phyloP scores from a whole-genome alignment of 2,329 filamentous ascomycete species.

The Pseudogymnoascus sp. region DNA sequence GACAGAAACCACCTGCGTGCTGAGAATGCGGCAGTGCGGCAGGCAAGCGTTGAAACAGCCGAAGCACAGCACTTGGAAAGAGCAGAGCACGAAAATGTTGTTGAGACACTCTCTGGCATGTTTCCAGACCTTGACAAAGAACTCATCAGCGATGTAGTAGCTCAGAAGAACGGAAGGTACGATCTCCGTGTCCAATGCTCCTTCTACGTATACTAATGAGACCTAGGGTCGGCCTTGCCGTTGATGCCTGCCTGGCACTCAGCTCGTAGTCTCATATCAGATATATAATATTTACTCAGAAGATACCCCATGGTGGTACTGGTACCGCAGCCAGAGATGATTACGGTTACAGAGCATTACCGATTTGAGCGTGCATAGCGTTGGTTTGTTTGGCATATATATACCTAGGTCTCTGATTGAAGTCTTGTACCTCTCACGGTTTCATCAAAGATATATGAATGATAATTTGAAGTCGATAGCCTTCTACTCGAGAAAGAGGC shows the following conservation, averaged over 20 bases:
- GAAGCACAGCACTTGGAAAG: constrained; percentile 77
- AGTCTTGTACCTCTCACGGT: neutral
- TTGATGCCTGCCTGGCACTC: constrained; percentile 75
- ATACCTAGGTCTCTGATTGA: constrained; percentile 2
- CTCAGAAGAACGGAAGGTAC: constrained; percentile 88
- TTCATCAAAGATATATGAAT: constrained; percentile 6
- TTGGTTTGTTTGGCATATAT: constrained; percentile 13
- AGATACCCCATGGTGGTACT: constrained; percentile 2
- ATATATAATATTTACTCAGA: constrained; percentile 6
- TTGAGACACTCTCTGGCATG: constrained; percentile 92
- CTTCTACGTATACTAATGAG: constrained; percentile 20
- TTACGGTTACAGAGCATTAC: constrained; percentile 2
- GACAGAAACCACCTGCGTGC: constrained; percentile 46
- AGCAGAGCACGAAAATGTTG: constrained; percentile 81
- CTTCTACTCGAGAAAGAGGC: neutral
- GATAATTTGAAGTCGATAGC: neutral
- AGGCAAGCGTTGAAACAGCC: constrained; percentile 83
- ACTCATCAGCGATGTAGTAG: constrained; percentile 92
- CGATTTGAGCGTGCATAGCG: constrained; percentile 12
- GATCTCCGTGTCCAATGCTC: constrained; percentile 31
- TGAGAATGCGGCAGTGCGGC: constrained; percentile 81
- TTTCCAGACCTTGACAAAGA: constrained; percentile 93
- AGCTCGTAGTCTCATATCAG: constrained; percentile 21
- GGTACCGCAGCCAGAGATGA: constrained; percentile 1
- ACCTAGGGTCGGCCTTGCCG: constrained; percentile 69